Conservation (phyloP, 306 rosid species). For the Vigna reflexopilosa region DNA sequence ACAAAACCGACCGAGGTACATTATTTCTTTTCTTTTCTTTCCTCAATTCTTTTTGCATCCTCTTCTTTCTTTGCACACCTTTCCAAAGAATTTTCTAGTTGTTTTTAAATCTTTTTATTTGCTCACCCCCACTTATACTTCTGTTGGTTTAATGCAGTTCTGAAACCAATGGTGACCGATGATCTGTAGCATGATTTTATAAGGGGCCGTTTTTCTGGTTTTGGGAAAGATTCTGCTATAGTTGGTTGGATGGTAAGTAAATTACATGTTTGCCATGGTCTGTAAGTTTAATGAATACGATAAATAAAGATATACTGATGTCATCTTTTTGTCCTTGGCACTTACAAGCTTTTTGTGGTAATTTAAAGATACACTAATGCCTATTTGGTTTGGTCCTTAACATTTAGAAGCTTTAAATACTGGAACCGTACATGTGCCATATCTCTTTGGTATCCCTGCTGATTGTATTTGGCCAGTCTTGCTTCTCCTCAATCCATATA, state of each 20-base stretch:
- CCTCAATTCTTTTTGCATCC: background rate
- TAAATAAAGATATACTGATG: background rate
- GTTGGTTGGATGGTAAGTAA: conserved; percentile 90
- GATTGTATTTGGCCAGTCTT: conserved; percentile 3
- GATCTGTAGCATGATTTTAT: conserved; percentile 81
- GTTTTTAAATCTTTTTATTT: background rate
- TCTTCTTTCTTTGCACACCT: background rate
- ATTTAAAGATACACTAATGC: background rate
- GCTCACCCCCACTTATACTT: conserved; percentile 23
- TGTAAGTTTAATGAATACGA: conserved; percentile 1
- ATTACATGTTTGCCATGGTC: background rate
- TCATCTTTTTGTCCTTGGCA: conserved; percentile 12
- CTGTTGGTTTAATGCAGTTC: conserved; percentile 57
- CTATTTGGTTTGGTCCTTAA: conserved; percentile 8
- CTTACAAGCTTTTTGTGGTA: background rate
- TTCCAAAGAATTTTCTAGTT: background rate
- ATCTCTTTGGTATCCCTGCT: conserved; percentile 9
- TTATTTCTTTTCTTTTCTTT: background rate
- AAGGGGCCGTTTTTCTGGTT: conserved; percentile 70
- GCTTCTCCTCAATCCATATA: conserved; percentile 7
- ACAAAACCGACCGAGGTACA: conserved; percentile 53
- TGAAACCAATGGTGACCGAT: conserved; percentile 59
- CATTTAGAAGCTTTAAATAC: background rate
- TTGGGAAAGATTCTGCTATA: conserved; percentile 68
- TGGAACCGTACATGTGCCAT: background rate